A percentile compares a stretch with the other conserved stretches of the same genome.
Evolutionary conservation across 2,329 filamentous ascomycete species (phyloP).

Genomic region (Neonectria faginata): DNA sequence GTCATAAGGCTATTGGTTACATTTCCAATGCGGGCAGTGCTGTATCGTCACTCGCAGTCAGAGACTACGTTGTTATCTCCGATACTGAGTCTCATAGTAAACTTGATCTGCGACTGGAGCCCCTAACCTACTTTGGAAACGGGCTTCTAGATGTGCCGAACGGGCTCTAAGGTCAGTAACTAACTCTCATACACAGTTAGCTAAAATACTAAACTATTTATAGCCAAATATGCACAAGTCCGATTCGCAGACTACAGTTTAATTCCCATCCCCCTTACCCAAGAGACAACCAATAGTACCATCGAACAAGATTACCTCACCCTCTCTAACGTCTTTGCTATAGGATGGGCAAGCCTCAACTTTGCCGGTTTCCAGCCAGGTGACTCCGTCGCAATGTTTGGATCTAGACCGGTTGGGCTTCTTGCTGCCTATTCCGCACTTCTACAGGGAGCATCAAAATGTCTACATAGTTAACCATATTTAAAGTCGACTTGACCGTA

Average conservation of each 20-base stretch:
- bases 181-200: too few relatives aligned
- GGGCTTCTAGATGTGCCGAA: too few relatives aligned
- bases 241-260: slow-evolving; percentile 24
- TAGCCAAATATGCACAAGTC: slow-evolving; percentile 26
- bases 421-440: neutral
- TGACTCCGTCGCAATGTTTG: neutral
- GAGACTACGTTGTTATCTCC: slow-evolving; percentile 15
- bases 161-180: too few relatives aligned
- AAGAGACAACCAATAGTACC: neutral
- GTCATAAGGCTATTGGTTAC: slow-evolving; percentile 14
- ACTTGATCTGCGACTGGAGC: too few relatives aligned
- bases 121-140: too few relatives aligned
- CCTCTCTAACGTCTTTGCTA: neutral
- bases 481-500: neutral
- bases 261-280: neutral
- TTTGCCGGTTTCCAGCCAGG: neutral
- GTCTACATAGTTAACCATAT: neutral
- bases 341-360: neutral
- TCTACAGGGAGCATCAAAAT: neutral
- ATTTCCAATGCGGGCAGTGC: slow-evolving; percentile 25
- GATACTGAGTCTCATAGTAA: too few relatives aligned
- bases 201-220: neutral
- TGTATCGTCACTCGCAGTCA: slow-evolving; percentile 19
- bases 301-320: neutral
- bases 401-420: neutral